phyloP scores from a whole-genome alignment of 371 early-diverging fungal genomes.

The Rhizopus delemar region DNA sequence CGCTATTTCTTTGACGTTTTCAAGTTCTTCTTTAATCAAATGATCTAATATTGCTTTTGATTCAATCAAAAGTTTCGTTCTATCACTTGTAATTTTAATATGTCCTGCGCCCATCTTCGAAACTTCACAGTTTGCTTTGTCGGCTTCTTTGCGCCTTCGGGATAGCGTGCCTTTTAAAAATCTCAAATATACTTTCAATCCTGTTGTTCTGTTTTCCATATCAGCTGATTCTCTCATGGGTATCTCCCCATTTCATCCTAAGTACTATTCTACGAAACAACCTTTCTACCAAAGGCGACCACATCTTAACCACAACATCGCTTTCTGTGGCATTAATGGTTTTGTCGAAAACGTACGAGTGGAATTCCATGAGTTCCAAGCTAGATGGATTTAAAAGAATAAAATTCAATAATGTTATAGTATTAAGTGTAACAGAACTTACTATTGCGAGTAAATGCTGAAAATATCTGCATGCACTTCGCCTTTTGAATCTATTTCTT shows the following conservation, averaged over 20 bases:
- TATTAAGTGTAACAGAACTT: slow-evolving; percentile 1
- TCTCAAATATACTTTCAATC: too few species aligned
- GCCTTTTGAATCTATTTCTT: too few species aligned
- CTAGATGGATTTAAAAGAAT: slow-evolving; percentile 1
- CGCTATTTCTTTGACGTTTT: neutral
- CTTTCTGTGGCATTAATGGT: slow-evolving; percentile 4
- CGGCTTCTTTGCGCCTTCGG: neutral
- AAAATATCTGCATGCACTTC: too few species aligned
- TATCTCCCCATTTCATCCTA: neutral
- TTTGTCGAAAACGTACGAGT: neutral
- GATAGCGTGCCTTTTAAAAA: neutral
- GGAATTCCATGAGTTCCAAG: slow-evolving; percentile 3
- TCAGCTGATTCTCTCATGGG: too few species aligned
- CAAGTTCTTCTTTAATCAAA: neutral
- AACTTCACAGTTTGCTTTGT: neutral
- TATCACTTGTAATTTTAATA: neutral
- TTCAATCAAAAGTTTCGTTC: neutral
- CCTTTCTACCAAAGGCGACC: slow-evolving; percentile 1
- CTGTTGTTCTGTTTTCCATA: too few species aligned
- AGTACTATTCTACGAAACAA: neutral
- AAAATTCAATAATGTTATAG: neutral
- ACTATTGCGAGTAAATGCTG: neutral
- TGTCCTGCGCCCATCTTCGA: neutral
- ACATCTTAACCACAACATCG: neutral
- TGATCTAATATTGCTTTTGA: neutral